phyloP scores from a whole-genome alignment of 163 green algal genomes.

The Volvox carteri region DNA sequence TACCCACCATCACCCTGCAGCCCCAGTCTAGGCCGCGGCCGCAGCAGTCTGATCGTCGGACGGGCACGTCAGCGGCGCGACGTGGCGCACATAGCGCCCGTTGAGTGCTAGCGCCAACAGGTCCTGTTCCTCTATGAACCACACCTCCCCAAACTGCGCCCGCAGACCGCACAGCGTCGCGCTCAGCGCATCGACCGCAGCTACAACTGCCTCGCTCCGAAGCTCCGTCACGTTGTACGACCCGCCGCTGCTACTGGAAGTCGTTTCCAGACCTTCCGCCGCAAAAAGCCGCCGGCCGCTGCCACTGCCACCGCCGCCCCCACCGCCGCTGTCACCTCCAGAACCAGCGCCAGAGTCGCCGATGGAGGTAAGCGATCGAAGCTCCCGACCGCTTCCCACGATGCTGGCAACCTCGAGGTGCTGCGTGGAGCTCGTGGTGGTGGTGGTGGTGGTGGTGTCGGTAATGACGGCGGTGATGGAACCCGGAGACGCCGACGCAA shows the following conservation, averaged over 20 bases:
- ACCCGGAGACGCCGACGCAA: background rate
- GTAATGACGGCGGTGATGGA: background rate
- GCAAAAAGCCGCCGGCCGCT: background rate
- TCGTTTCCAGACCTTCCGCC: slow-evolving; percentile 27
- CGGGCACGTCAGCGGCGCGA: slow-evolving; percentile 68
- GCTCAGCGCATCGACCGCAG: slow-evolving; percentile 65
- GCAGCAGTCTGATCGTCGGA: background rate
- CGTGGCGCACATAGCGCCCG: slow-evolving; percentile 65
- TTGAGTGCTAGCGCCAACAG: slow-evolving; percentile 79
- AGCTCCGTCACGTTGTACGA: slow-evolving; percentile 18
- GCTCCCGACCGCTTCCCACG: background rate
- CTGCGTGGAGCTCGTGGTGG: background rate
- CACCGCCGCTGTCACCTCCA: too few species aligned
- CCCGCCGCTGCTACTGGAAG: slow-evolving; percentile 42
- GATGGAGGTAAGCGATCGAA: background rate
- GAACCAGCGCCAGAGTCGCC: too few species aligned
- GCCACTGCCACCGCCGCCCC: background rate
- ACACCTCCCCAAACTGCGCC: slow-evolving; percentile 68
- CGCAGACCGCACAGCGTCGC: slow-evolving; percentile 75
- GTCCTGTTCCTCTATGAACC: slow-evolving; percentile 86
- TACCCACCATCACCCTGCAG: too few species aligned
- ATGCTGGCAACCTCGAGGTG: background rate
- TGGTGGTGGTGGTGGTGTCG: background rate
- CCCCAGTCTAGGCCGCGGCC: too few species aligned
- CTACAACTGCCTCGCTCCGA: slow-evolving; percentile 49